Percentiles rank a stretch among this genome's conserved stretches.
phyloP scores from a whole-genome alignment of 106 monocot species.

The Acorus calamus region DNA sequence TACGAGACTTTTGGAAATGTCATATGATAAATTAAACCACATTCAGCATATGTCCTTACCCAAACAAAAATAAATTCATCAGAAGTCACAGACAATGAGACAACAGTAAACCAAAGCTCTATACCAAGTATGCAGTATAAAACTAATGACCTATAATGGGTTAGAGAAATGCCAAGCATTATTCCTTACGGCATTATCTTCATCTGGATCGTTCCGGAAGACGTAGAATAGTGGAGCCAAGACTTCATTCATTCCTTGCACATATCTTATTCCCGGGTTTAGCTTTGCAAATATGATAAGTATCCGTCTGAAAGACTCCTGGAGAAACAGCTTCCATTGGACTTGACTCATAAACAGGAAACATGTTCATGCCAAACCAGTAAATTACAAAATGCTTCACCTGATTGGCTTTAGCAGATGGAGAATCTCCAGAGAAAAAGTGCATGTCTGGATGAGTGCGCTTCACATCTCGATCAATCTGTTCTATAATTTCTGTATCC shows the following conservation, averaged over 20 bases:
- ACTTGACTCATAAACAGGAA: neutral
- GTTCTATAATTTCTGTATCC: slow-evolving; percentile 86
- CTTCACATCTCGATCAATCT: slow-evolving; percentile 95
- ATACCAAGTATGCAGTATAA: neutral
- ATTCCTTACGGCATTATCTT: slow-evolving; percentile 62
- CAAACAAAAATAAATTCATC: no score
- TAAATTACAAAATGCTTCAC: slow-evolving; percentile 13
- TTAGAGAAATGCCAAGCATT: neutral
- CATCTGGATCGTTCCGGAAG: slow-evolving; percentile 73
- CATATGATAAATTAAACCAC: no score
- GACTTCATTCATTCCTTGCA: slow-evolving; percentile 99
- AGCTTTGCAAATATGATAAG: slow-evolving; percentile 90
- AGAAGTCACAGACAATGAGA: neutral
- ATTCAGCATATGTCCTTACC: no score
- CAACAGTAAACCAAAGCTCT: neutral
- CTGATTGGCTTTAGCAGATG: slow-evolving; percentile 80
- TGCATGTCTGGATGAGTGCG: slow-evolving; percentile 95
- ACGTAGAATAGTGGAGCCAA: slow-evolving; percentile 90
- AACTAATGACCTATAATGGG: neutral
- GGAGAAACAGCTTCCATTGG: slow-evolving; percentile 6
- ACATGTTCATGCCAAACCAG: neutral
- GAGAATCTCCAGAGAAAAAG: slow-evolving; percentile 75
- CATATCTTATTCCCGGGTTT: slow-evolving; percentile 95
- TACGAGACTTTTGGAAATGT: no score
- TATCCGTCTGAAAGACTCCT: slow-evolving; percentile 78